Conservation (phyloP, 495 filamentous ascomycete species). For the Lichina pygmaea region DNA sequence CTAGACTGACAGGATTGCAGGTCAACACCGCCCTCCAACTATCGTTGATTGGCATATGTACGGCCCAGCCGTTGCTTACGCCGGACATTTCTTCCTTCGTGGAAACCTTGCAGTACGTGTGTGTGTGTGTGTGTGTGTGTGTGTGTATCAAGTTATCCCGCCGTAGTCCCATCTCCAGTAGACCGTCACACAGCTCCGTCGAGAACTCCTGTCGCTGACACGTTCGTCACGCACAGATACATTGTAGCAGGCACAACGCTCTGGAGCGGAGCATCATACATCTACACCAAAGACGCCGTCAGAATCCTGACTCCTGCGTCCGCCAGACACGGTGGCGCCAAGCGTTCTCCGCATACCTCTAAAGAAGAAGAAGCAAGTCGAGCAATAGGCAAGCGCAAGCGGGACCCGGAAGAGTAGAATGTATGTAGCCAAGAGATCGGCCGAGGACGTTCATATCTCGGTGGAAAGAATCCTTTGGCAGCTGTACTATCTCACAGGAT, state of each 20-base stretch:
- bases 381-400: no score
- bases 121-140: no score
- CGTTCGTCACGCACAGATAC: constrained; percentile 19
- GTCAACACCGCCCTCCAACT: constrained; percentile 60
- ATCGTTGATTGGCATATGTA: constrained; percentile 49
- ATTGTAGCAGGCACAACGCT: constrained; percentile 57
- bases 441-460: no score
- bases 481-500: no score
- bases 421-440: no score
- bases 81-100: constrained; percentile 28
- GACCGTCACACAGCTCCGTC: neutral
- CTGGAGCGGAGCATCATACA: constrained; percentile 63
- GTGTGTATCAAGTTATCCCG: neutral
- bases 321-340: no score
- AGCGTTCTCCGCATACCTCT: no score
- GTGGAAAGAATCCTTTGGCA: no score
- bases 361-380: no score
- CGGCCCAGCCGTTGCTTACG: constrained; percentile 39
- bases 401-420: no score
- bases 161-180: neutral
- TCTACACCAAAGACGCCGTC: constrained; percentile 57
- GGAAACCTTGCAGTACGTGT: constrained; percentile 46
- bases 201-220: neutral
- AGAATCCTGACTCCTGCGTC: constrained; percentile 26
- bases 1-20: neutral